These are phyloP conservation scores for Balakata baccata DNA, from an alignment of 345 rosid species.

Conservation along the genomic window DNA sequence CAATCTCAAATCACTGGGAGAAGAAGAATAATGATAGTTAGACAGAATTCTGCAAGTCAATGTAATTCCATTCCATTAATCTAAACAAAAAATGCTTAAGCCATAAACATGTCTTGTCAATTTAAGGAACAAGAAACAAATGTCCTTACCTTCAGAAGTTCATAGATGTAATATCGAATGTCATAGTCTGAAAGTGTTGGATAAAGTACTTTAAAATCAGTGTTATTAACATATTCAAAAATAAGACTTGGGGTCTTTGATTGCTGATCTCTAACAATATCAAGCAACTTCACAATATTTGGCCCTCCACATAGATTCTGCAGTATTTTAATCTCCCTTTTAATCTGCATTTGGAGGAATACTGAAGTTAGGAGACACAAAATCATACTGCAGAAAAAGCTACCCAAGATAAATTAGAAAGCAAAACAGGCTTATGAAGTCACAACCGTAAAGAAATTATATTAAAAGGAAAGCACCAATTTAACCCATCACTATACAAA, in stretches of 20 bases:
- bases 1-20: background rate
- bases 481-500: background rate
- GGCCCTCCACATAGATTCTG: conserved; percentile 99
- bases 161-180: conserved; percentile 79
- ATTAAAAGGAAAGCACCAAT: too few species aligned
- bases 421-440: background rate
- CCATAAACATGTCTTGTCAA: background rate
- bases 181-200: conserved; percentile 85
- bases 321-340: conserved; percentile 94
- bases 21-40: background rate
- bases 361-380: background rate
- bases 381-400: background rate
- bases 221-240: conserved; percentile 89
- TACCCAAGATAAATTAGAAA: background rate
- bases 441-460: too few species aligned
- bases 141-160: conserved; percentile 72
- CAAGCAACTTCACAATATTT: conserved; percentile 82
- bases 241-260: conserved; percentile 91
- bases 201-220: conserved; percentile 91
- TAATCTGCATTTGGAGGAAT: conserved; percentile 53
- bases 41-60: background rate
- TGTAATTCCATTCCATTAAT: background rate
- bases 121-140: conserved; percentile 9
- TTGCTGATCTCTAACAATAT: conserved; percentile 97
- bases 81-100: background rate